Evolutionary conservation across 2,329 filamentous ascomycete genomes (phyloP).

Genomic region (Verticillium albo-atrum): DNA sequence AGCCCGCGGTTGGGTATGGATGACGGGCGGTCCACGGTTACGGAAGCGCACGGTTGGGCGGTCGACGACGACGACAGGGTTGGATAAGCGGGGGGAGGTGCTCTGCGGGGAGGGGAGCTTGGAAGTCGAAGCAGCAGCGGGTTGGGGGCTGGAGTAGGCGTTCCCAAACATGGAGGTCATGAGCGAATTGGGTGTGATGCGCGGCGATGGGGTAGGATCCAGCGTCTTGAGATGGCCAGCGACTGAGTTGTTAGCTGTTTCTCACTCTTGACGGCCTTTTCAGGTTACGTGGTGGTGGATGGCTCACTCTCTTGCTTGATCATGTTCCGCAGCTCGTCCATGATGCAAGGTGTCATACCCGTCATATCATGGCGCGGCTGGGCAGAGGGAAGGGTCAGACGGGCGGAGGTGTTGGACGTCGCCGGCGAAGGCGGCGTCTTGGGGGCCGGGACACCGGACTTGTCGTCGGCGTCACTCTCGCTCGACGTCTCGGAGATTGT

Average conservation of each 20-base stretch:
- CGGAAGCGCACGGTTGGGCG: slow-evolving; percentile 5
- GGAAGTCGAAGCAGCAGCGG: neutral
- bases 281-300: no score
- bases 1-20: slow-evolving; percentile 3
- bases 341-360: slow-evolving; percentile 10
- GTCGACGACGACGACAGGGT: neutral
- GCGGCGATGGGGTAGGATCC: neutral
- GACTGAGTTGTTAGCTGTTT: neutral
- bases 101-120: neutral
- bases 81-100: neutral
- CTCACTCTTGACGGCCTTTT: no score
- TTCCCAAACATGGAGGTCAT: neutral
- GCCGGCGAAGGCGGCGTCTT: neutral
- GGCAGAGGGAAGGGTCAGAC: neutral
- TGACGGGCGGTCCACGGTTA: slow-evolving; percentile 3
- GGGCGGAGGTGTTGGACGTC: neutral
- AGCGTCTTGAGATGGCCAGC: neutral
- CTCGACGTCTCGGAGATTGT: neutral
- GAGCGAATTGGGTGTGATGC: neutral
- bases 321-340: slow-evolving; percentile 15
- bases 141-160: slow-evolving; percentile 4
- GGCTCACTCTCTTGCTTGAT: slow-evolving; percentile 15
- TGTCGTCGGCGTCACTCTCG: neutral
- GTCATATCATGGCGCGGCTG: slow-evolving; percentile 5
- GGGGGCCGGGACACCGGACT: neutral